Conservation (phyloP, 345 rosid genomes). For the Sisymbrium irio region DNA sequence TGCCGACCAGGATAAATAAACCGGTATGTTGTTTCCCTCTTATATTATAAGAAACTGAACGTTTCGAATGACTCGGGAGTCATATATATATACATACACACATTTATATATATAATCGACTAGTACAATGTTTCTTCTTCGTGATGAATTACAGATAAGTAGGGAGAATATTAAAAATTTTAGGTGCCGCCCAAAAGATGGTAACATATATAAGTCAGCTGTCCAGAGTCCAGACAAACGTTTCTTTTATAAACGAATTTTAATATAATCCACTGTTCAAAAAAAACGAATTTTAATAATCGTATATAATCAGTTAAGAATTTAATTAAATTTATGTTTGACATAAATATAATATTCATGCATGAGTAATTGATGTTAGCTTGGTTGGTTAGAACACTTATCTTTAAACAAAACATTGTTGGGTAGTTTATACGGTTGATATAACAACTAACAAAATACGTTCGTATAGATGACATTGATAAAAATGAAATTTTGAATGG, state of each 20-base stretch:
- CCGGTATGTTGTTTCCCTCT: not conserved
- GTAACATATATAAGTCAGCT: conserved; percentile 14
- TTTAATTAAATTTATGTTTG: not conserved
- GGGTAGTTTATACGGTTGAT: not conserved
- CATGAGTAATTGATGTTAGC: not conserved
- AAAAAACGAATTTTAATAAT: not conserved
- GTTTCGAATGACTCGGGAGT: not conserved
- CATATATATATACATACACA: not conserved
- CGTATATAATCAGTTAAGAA: not conserved
- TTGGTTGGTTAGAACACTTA: conserved; percentile 4
- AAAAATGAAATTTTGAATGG: not conserved
- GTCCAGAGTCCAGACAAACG: not conserved
- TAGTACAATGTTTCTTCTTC: not conserved
- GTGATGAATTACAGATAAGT: not conserved
- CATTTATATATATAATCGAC: not conserved
- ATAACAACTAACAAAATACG: not conserved
- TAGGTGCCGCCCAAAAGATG: not conserved
- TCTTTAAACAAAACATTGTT: not conserved
- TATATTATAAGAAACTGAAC: not conserved
- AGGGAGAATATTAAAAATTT: not conserved
- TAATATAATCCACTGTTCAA: too few species aligned
- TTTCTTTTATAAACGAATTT: not conserved
- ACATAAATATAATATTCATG: not conserved
- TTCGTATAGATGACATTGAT: not conserved
- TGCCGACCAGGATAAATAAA: not conserved